phyloP scores from a whole-genome alignment of 495 filamentous ascomycete genomes.

The Tirmania nivea region DNA sequence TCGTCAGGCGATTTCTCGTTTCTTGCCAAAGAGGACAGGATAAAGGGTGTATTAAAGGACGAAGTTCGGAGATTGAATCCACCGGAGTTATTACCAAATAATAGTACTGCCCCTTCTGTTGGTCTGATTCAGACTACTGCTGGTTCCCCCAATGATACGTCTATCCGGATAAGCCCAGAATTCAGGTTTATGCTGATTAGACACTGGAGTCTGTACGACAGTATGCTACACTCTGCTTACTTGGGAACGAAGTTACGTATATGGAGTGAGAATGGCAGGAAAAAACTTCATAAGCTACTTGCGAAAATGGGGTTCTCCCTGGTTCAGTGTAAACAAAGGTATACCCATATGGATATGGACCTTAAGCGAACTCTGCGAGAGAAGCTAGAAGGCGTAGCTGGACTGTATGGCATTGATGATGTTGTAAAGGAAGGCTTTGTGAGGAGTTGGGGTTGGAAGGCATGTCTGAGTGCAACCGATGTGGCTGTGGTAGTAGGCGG shows the following conservation, averaged over 20 bases:
- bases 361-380: conserved; percentile 73
- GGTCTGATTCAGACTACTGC: conserved; percentile 77
- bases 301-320: conserved; percentile 96
- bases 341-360: conserved; percentile 97
- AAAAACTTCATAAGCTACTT: conserved; percentile 81
- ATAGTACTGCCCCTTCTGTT: conserved; percentile 36
- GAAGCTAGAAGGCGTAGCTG: conserved; percentile 70
- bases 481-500: conserved; percentile 77
- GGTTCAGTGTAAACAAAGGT: conserved; percentile 80
- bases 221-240: conserved; percentile 94
- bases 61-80: conserved; percentile 91
- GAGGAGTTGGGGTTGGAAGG: conserved; percentile 92
- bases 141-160: conserved; percentile 67
- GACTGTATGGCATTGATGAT: conserved; percentile 76
- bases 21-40: conserved; percentile 59
- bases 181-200: conserved; percentile 82
- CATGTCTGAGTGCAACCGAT: conserved; percentile 74
- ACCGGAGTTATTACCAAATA: conserved; percentile 39
- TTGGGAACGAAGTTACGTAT: conserved; percentile 80
- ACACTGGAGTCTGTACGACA: conserved; percentile 94
- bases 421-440: conserved; percentile 96
- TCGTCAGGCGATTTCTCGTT: conserved; percentile 45
- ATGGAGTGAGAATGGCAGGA: conserved; percentile 75
- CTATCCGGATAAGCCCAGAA: conserved; percentile 82
- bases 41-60: conserved; percentile 67